Percentiles rank a stretch among this genome's conserved stretches.
phyloP scores from a whole-genome alignment of 305 asterid species.

The Rubia peregrina region DNA sequence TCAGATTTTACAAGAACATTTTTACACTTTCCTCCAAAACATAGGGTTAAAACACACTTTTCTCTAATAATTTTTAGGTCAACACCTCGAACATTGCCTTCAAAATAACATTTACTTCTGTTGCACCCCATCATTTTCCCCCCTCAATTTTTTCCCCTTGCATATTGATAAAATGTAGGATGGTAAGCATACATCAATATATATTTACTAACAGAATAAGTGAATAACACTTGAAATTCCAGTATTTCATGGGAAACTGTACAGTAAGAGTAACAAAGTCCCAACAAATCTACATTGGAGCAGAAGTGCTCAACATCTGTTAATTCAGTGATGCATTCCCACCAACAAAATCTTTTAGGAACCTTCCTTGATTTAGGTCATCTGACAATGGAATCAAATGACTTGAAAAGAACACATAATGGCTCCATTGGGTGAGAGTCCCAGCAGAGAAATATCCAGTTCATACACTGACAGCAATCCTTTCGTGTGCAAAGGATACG shows the following conservation, averaged over 20 bases:
- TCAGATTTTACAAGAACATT: no score
- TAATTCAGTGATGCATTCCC: background rate
- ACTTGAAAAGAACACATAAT: background rate
- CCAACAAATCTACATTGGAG: background rate
- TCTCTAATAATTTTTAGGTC: no score
- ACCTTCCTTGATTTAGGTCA: background rate
- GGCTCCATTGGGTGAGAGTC: background rate
- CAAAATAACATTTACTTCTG: no score
- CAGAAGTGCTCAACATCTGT: background rate
- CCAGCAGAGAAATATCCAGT: background rate
- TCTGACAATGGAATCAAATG: background rate
- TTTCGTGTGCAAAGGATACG: conserved; percentile 34
- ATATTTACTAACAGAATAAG: no score
- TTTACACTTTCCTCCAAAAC: no score
- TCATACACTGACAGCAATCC: conserved; percentile 32
- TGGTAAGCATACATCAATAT: no score
- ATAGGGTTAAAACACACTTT: no score
- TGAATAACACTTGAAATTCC: no score
- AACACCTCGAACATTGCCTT: no score
- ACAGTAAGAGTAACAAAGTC: background rate
- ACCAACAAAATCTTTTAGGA: background rate
- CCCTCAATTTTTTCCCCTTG: no score
- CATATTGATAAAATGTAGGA: no score
- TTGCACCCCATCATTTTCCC: no score
- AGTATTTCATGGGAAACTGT: background rate